Evolutionary conservation across 1,139 yeast genomes (phyloP).

Genomic region (Geotrichum klebahnii): DNA sequence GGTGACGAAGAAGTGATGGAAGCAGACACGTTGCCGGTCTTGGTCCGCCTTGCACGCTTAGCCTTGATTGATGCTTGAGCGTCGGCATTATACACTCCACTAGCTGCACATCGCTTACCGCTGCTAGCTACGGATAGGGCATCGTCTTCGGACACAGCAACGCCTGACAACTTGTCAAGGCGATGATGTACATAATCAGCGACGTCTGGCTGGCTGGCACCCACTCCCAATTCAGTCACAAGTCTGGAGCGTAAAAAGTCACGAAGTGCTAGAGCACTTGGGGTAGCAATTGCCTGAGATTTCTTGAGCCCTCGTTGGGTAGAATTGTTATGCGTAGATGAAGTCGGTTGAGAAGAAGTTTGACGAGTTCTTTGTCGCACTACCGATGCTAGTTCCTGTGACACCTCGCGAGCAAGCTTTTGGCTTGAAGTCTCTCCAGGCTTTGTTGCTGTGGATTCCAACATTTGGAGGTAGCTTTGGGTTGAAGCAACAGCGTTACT

Average conservation of each 20-base stretch:
- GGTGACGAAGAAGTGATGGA: neutral
- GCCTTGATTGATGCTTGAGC: slow-evolving; percentile 9
- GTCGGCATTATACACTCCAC: neutral
- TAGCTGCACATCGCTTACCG: slow-evolving; percentile 6
- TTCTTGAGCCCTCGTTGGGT: neutral
- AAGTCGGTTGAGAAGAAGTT: neutral
- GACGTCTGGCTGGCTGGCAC: no score
- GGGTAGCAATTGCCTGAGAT: neutral
- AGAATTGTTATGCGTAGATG: neutral
- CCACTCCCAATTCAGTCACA: neutral
- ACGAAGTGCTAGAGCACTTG: slow-evolving; percentile 1
- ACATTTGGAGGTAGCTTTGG: neutral
- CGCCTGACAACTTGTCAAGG: neutral
- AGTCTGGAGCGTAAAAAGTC: neutral
- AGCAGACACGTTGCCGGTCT: neutral
- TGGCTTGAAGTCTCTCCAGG: neutral
- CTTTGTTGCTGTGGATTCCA: neutral
- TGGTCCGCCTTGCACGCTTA: neutral
- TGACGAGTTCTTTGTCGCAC: neutral
- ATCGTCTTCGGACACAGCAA: neutral
- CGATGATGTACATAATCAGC: no score
- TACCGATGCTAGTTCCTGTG: neutral
- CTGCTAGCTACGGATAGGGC: neutral
- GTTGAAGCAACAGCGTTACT: neutral
- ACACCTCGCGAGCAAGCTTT: neutral